phyloP scores from a whole-genome alignment of 2,329 filamentous ascomycete species.

The Aspergillus versicolor region DNA sequence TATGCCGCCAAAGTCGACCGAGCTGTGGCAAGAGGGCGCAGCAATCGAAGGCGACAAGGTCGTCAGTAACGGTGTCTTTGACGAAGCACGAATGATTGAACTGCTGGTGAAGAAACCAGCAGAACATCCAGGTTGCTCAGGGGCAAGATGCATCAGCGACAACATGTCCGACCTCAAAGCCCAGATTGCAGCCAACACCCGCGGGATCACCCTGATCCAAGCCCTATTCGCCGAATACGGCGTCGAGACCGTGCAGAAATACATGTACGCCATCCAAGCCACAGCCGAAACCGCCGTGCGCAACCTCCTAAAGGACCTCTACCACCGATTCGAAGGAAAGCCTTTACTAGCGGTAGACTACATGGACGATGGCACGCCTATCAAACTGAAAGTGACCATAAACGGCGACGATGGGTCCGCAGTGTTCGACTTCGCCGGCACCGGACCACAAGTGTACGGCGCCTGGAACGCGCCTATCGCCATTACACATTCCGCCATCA shows the following conservation, averaged over 20 bases:
- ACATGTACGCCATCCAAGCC: constrained; percentile 79
- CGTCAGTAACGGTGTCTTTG: constrained; percentile 73
- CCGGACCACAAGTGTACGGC: constrained; percentile 74
- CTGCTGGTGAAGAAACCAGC: constrained; percentile 72
- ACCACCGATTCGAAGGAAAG: constrained; percentile 65
- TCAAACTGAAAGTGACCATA: constrained; percentile 72
- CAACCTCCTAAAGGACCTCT: constrained; percentile 69
- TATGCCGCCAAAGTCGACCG: constrained; percentile 65
- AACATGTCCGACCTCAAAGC: constrained; percentile 86
- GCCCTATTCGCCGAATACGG: constrained; percentile 75
- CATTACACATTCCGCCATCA: constrained; percentile 79
- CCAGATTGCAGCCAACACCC: constrained; percentile 82
- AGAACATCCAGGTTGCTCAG: constrained; percentile 71
- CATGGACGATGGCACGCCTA: constrained; percentile 84
- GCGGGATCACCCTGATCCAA: constrained; percentile 76
- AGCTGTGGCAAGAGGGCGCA: constrained; percentile 50
- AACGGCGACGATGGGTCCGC: constrained; percentile 72
- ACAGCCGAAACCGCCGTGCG: constrained; percentile 77
- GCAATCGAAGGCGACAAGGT: constrained; percentile 57
- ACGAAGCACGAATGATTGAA: constrained; percentile 72
- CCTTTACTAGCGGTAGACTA: constrained; percentile 75
- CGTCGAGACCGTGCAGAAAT: constrained; percentile 74
- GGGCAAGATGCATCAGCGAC: constrained; percentile 75
- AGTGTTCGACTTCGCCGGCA: constrained; percentile 75
- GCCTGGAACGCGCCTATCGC: constrained; percentile 81